Evolutionary conservation across 1,284 basidiomycete genomes (phyloP).

Genomic region (Malassezia pachydermatis): DNA sequence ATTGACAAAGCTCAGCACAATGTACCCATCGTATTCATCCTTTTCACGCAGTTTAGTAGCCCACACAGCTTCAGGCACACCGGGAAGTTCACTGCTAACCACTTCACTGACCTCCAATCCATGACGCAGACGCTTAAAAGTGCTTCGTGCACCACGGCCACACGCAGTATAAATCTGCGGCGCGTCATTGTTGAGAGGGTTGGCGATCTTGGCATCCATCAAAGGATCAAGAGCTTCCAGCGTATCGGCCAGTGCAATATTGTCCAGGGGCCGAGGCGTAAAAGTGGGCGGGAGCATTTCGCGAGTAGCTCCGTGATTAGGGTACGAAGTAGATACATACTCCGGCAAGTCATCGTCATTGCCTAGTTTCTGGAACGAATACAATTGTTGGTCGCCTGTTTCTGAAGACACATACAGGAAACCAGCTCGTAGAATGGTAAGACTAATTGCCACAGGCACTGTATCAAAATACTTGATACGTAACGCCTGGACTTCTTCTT

Average conservation of each 20-base stretch:
- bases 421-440: slow-evolving; percentile 43
- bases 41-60: slow-evolving; percentile 34
- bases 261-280: slow-evolving; percentile 39
- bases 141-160: slow-evolving; percentile 40
- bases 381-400: slow-evolving; percentile 34
- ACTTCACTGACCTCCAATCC: slow-evolving; percentile 45
- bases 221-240: slow-evolving; percentile 40
- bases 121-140: slow-evolving; percentile 44
- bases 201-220: slow-evolving; percentile 38
- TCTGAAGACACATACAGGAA: slow-evolving; percentile 45
- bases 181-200: slow-evolving; percentile 33
- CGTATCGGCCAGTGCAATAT: slow-evolving; percentile 39
- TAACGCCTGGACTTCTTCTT: slow-evolving; percentile 36
- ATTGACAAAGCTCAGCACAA: slow-evolving; percentile 47
- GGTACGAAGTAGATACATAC: slow-evolving; percentile 32
- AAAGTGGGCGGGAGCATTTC: slow-evolving; percentile 29
- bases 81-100: slow-evolving; percentile 45
- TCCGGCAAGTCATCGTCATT: slow-evolving; percentile 44
- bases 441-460: slow-evolving; percentile 36
- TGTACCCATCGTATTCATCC: slow-evolving; percentile 44
- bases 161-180: slow-evolving; percentile 45
- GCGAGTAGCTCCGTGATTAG: slow-evolving; percentile 25
- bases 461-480: slow-evolving; percentile 48
- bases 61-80: slow-evolving; percentile 45
- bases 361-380: slow-evolving; percentile 47